These are phyloP conservation scores for Calcarisporium arbuscula DNA, from an alignment of 2,329 filamentous ascomycete genomes.

Conservation along the genomic window DNA sequence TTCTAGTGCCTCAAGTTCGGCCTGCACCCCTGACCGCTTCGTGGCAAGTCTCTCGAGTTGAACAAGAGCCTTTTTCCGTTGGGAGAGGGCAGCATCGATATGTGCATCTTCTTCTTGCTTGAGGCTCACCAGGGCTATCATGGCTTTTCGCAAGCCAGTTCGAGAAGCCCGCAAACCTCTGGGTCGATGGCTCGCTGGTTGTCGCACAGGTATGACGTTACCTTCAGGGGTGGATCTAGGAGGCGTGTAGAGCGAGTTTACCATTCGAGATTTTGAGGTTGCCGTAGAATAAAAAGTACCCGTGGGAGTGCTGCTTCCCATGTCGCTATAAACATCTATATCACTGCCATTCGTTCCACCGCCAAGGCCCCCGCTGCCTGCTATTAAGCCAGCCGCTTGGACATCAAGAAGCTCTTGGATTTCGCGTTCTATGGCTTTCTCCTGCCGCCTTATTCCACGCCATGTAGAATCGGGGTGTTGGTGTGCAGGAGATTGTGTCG, in stretches of 20 bases:
- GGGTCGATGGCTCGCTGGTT: conserved; percentile 43
- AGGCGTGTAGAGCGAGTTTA: conserved; percentile 35
- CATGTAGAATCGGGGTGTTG: conserved; percentile 37
- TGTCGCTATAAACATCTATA: conserved; percentile 29
- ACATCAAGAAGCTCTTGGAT: conserved; percentile 43
- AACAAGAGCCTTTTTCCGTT: conserved; percentile 51
- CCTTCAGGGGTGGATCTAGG: conserved; percentile 32
- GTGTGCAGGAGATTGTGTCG: conserved; percentile 16
- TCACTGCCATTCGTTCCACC: conserved; percentile 12
- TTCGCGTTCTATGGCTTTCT: conserved; percentile 39
- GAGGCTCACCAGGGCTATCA: conserved; percentile 57
- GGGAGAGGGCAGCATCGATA: conserved; percentile 48
- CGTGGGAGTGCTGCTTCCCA: conserved; percentile 35
- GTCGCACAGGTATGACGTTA: conserved; percentile 54
- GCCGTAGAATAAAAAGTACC: conserved; percentile 32
- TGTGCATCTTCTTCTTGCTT: conserved; percentile 63
- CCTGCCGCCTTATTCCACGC: conserved; percentile 39
- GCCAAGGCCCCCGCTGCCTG: conserved; percentile 24
- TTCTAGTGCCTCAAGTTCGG: conserved; percentile 49
- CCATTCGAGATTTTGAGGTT: conserved; percentile 33
- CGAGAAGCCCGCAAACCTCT: conserved; percentile 56
- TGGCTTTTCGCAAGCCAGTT: conserved; percentile 56
- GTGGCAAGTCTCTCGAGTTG: conserved; percentile 48
- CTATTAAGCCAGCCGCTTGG: conserved; percentile 38
- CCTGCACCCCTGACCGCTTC: conserved; percentile 41